Conservation (phyloP, 2,329 filamentous ascomycete species). For the Bertia moriformis region DNA sequence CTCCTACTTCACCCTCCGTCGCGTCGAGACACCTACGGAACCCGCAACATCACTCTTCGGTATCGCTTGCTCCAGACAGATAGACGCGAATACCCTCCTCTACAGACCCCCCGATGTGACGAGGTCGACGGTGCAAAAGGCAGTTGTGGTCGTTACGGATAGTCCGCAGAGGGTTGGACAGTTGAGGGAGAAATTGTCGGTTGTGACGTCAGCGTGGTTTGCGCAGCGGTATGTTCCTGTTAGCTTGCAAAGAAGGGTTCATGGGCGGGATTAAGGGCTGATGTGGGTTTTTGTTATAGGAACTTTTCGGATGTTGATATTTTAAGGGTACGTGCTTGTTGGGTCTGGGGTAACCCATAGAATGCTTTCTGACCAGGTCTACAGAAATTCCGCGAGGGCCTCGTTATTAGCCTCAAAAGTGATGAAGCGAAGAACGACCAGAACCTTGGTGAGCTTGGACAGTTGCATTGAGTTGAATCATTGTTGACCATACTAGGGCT, state of each 20-base stretch:
- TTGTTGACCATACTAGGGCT: conserved; percentile 22
- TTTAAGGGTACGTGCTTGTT: conserved; percentile 39
- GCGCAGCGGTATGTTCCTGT: conserved; percentile 35
- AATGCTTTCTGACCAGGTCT: too few relatives aligned
- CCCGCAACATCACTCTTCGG: conserved; percentile 43
- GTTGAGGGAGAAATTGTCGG: conserved; percentile 43
- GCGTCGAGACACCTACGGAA: conserved; percentile 8
- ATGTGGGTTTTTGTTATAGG: conserved; percentile 19
- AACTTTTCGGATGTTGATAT: conserved; percentile 52
- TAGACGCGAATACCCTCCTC: conserved; percentile 37
- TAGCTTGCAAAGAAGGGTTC: neutral
- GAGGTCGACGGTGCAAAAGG: conserved; percentile 51
- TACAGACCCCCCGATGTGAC: conserved; percentile 44
- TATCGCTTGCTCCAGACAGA: conserved; percentile 48
- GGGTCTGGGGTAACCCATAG: too few relatives aligned
- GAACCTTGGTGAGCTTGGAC: conserved; percentile 46
- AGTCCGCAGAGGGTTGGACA: conserved; percentile 43
- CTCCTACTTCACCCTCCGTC: conserved; percentile 49
- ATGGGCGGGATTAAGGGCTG: neutral
- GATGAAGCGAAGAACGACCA: conserved; percentile 40
- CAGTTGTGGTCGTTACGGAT: conserved; percentile 50
- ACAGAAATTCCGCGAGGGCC: conserved; percentile 45
- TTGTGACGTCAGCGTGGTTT: conserved; percentile 53
- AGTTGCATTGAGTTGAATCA: too few relatives aligned
- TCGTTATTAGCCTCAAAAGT: conserved; percentile 33